These are phyloP conservation scores for Hanseniaspora guilliermondii DNA, from an alignment of 805 yeast genomes.

Conservation along the genomic window DNA sequence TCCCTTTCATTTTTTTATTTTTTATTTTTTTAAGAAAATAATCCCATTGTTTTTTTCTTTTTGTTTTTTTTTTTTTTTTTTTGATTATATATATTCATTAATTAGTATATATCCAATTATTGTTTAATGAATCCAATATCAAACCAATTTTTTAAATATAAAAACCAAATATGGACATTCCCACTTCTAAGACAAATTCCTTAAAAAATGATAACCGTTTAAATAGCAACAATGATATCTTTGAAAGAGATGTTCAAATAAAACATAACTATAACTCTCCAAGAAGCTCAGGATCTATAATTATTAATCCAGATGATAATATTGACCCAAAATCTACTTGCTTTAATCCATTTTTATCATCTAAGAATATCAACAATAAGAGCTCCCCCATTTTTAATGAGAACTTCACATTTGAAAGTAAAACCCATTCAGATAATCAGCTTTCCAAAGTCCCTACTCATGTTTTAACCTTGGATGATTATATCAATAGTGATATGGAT, in stretches of 20 bases:
- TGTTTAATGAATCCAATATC: no score
- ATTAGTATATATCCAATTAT: no score
- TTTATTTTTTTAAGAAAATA: no score
- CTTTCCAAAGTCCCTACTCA: conserved; percentile 5
- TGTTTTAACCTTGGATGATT: conserved; percentile 2
- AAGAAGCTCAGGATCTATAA: not conserved
- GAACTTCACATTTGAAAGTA: not conserved
- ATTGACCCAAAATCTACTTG: not conserved
- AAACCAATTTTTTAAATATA: no score
- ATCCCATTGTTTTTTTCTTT: not conserved
- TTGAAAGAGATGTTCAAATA: conserved; percentile 12
- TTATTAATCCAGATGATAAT: not conserved
- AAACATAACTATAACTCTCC: not conserved
- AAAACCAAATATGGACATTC: not conserved
- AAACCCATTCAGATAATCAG: not conserved
- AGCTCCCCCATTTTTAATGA: not conserved
- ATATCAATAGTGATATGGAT: conserved; percentile 12
- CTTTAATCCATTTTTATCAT: not conserved
- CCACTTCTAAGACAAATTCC: not conserved
- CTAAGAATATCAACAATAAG: no score
- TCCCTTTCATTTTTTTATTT: no score
- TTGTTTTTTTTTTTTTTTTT: not conserved
- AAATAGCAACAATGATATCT: conserved; percentile 9
- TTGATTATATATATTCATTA: not conserved
- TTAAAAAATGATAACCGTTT: not conserved